Base-by-base conservation (phyloP, 495 filamentous ascomycete species). In the Penicillium cosmopolitanum region DNA sequence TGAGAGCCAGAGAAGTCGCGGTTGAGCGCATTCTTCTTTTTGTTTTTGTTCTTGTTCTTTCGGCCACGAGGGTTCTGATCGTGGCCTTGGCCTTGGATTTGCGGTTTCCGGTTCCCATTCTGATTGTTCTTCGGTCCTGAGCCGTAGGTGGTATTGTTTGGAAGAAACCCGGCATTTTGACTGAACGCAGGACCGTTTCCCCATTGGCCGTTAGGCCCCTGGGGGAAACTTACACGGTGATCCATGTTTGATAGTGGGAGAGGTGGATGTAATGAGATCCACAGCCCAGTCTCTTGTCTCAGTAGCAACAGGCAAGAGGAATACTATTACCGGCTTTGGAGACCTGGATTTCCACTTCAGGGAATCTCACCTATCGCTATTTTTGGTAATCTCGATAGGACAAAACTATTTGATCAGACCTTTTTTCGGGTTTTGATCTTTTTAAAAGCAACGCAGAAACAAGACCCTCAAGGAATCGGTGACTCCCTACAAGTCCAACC, bases 301-400 rank as follows among this genome's bases (percentile, higher is more conserved):
- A 28, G 34, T 12, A 51, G 33, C 2, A 28, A 18, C 50, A 52
- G 19, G 44, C 58, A 51, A 61, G 58, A 61, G 58, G 6, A 28
- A 35, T 36, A 35, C 43, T 43, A 44, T 35, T 50, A 35, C 44
- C 55, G 38, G 6, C 43, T 51, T 18, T 46, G 50, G 53, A 58
- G 60, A 54, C 34, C 55, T 42, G 55, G 55, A 50, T 63, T 63
- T 63, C 60, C 50, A 63, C 60, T 63, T 63, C 55, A 58, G 60
- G 23, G 55, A 21, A n/a, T 58, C 44, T 40, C 43, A 48, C 60
- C 53, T 48, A 55, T 33, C 8, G n/a, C 44, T 35, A 23, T 38
- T 61, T 43, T 46, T 61, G 36, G 46, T 16, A n/a, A 55, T 56
- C 53, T 48, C 46, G 46, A 48, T 48, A 36, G 36, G 56, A 58